phyloP scores from a whole-genome alignment of 768 basidiomycete species.

The Hydnum rufescens region DNA sequence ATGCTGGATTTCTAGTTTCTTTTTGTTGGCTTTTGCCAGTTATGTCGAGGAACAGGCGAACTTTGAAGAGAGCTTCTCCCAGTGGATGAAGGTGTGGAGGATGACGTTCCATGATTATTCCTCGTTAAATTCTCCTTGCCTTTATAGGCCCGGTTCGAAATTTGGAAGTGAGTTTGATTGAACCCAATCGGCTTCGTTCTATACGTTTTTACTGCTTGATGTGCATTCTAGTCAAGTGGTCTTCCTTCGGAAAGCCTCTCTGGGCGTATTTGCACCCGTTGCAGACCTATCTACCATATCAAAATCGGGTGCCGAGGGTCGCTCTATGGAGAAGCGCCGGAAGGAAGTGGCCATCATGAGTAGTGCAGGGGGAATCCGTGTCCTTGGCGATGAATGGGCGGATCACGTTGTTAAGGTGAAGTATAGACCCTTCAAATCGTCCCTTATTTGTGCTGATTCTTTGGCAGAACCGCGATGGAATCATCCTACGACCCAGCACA shows the following conservation, averaged over 20 bases:
- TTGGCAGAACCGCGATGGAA: conserved; percentile 66
- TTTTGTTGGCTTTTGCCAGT: conserved; percentile 82
- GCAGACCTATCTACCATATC: conserved; percentile 73
- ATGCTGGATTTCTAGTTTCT: conserved; percentile 37
- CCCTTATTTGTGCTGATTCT: background rate
- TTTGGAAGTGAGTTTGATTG: conserved; percentile 51
- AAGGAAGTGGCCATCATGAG: conserved; percentile 20
- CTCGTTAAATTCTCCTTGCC: background rate
- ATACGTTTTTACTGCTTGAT: background rate
- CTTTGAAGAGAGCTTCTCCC: conserved; percentile 50
- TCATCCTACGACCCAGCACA: conserved; percentile 80
- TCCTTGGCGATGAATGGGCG: conserved; percentile 89
- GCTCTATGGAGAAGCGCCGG: conserved; percentile 38
- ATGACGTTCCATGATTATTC: background rate
- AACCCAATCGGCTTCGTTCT: background rate
- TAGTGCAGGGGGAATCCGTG: conserved; percentile 51
- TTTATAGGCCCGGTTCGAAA: conserved; percentile 54
- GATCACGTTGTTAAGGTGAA: conserved; percentile 87
- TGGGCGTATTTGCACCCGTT: conserved; percentile 83
- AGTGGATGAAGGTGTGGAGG: conserved; percentile 58
- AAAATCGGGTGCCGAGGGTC: conserved; percentile 37
- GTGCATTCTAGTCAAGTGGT: conserved; percentile 46
- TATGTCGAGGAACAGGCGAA: conserved; percentile 50
- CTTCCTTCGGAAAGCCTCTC: conserved; percentile 64
- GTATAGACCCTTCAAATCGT: conserved; percentile 9